phyloP scores from a whole-genome alignment of 371 early-diverging fungal genomes.

The Nematocida sp. region DNA sequence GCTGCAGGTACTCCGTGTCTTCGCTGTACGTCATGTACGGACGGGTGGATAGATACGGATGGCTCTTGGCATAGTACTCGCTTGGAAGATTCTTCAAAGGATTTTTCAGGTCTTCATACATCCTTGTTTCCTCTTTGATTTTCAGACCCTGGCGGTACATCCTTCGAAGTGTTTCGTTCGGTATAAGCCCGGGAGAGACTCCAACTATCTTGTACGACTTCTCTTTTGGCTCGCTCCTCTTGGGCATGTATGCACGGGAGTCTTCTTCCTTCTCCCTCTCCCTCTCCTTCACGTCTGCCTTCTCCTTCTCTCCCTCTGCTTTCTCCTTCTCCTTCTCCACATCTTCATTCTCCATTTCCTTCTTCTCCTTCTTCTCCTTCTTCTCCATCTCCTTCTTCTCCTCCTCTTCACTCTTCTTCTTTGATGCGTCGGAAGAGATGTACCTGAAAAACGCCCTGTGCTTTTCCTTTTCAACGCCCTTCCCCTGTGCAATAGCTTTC shows the following conservation, averaged over 20 bases:
- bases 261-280: background rate
- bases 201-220: conserved; percentile 13
- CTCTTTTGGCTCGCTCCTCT: background rate
- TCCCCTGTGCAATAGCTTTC: background rate
- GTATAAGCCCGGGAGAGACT: background rate
- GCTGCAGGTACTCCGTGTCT: conserved; percentile 9
- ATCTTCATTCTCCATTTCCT: background rate
- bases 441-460: background rate
- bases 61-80: background rate
- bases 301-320: background rate
- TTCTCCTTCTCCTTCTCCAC: background rate
- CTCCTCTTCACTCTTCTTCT: background rate
- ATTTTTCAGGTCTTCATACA: conserved; percentile 15
- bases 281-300: background rate
- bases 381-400: background rate
- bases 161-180: background rate
- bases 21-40: conserved; percentile 18
- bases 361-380: background rate
- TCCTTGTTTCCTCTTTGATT: background rate
- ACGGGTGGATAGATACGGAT: background rate
- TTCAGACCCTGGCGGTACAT: conserved; percentile 16
- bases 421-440: background rate
- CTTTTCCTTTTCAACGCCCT: background rate
- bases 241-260: background rate
- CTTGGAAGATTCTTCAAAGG: background rate